These are phyloP conservation scores for Xerocomus spinulosus DNA, from an alignment of 768 basidiomycete genomes.

Conservation along the genomic window DNA sequence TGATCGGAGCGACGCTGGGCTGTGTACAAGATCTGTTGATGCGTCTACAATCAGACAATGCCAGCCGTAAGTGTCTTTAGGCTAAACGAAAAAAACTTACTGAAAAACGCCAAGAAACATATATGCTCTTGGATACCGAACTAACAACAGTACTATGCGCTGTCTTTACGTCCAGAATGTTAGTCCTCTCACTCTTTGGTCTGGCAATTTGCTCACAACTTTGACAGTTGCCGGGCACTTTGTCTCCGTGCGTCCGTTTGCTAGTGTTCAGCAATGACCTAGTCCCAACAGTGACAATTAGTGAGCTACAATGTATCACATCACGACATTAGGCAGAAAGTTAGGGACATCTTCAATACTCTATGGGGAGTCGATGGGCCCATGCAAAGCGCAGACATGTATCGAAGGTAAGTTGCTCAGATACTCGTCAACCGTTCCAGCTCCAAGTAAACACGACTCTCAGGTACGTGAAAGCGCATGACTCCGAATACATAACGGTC, in stretches of 20 bases:
- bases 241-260: conserved; percentile 40
- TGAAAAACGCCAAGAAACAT: neutral
- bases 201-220: neutral
- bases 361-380: conserved; percentile 3
- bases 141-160: conserved; percentile 24
- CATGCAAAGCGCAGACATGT: conserved; percentile 3
- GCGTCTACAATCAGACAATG: conserved; percentile 26
- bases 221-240: conserved; percentile 42
- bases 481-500: conserved; percentile 8
- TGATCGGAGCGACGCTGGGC: conserved; percentile 27
- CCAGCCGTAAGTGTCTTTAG: conserved; percentile 21
- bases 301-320: conserved; percentile 27
- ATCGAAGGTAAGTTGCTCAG: conserved; percentile 2
- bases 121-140: conserved; percentile 6
- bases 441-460: neutral
- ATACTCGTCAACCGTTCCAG: neutral
- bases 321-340: neutral
- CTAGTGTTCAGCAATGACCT: neutral
- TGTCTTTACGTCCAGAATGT: conserved; percentile 49
- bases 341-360: conserved; percentile 7
- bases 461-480: neutral
- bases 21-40: conserved; percentile 25
- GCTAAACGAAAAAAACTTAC: neutral
- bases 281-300: neutral
- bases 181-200: conserved; percentile 14